These are phyloP conservation scores for Cadophora sp. DNA, from an alignment of 2,329 filamentous ascomycete species.

Conservation along the genomic window DNA sequence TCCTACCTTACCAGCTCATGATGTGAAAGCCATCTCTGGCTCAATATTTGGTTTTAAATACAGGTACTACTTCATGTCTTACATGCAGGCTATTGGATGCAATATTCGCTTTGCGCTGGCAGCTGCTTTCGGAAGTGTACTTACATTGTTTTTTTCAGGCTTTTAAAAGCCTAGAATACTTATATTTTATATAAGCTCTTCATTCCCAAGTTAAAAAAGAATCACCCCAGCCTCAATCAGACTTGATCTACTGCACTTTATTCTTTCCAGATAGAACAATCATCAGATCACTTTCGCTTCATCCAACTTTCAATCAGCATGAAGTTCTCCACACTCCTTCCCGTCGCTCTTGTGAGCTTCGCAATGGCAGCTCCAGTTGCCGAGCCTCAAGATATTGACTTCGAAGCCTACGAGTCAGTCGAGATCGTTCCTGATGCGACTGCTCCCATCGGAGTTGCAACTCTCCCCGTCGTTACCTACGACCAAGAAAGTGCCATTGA, in stretches of 20 bases:
- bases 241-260: neutral
- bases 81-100: constrained; percentile 12
- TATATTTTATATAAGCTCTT: constrained; percentile 4
- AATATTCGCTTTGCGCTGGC: neutral
- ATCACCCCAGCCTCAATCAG: neutral
- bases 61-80: constrained; percentile 10
- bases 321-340: constrained; percentile 21
- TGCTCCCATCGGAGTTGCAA: constrained; percentile 6
- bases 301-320: constrained; percentile 17
- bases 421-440: constrained; percentile 16
- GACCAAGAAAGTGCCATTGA: constrained; percentile 9
- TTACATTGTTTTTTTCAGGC: neutral
- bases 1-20: neutral
- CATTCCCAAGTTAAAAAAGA: neutral
- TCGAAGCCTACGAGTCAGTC: constrained; percentile 22
- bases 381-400: constrained; percentile 28
- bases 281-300: constrained; percentile 1
- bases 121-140: neutral
- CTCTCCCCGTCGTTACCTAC: constrained; percentile 10
- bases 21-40: neutral
- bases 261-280: constrained; percentile 10
- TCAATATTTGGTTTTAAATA: constrained; percentile 2
- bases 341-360: constrained; percentile 19
- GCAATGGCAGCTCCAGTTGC: constrained; percentile 21
- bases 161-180: neutral